phyloP scores from a whole-genome alignment of 2,329 filamentous ascomycete species.

The Arthrocladium fulminans region DNA sequence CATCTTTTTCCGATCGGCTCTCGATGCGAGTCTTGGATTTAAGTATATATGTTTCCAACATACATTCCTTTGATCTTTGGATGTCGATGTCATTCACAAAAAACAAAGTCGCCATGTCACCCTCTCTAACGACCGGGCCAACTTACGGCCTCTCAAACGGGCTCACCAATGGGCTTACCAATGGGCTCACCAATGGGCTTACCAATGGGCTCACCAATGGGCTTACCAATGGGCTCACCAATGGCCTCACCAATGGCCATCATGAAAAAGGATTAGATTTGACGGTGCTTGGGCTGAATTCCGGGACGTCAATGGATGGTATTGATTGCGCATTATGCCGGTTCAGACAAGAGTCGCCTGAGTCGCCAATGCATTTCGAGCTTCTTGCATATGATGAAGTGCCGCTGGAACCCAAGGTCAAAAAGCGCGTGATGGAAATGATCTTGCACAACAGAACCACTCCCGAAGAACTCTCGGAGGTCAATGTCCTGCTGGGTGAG shows the following conservation, averaged over 20 bases:
- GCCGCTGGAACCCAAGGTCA: slow-evolving; percentile 45
- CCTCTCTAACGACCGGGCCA: slow-evolving; percentile 1
- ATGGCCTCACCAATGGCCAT: slow-evolving; percentile 8
- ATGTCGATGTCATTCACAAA: too few relatives aligned
- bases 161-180: slow-evolving; percentile 3
- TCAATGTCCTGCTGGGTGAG: slow-evolving; percentile 51
- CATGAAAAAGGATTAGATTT: slow-evolving; percentile 36
- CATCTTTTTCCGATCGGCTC: too few relatives aligned
- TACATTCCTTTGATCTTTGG: too few relatives aligned
- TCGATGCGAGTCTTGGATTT: too few relatives aligned
- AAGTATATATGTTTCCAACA: too few relatives aligned
- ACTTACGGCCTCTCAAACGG: slow-evolving; percentile 6
- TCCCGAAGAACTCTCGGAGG: slow-evolving; percentile 46
- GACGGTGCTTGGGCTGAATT: slow-evolving; percentile 48
- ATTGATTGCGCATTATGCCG: slow-evolving; percentile 52
- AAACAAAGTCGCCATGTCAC: too few relatives aligned
- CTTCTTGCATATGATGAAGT: slow-evolving; percentile 50
- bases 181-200: slow-evolving; percentile 7
- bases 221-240: slow-evolving; percentile 4
- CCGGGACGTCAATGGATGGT: slow-evolving; percentile 48
- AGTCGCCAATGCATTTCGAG: slow-evolving; percentile 47
- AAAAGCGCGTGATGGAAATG: slow-evolving; percentile 49
- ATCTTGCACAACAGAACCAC: slow-evolving; percentile 48
- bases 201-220: slow-evolving; percentile 7
- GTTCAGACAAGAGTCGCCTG: slow-evolving; percentile 46